Base-by-base conservation (phyloP, 1,284 basidiomycete species). In the Microbotryum saponariae region DNA sequence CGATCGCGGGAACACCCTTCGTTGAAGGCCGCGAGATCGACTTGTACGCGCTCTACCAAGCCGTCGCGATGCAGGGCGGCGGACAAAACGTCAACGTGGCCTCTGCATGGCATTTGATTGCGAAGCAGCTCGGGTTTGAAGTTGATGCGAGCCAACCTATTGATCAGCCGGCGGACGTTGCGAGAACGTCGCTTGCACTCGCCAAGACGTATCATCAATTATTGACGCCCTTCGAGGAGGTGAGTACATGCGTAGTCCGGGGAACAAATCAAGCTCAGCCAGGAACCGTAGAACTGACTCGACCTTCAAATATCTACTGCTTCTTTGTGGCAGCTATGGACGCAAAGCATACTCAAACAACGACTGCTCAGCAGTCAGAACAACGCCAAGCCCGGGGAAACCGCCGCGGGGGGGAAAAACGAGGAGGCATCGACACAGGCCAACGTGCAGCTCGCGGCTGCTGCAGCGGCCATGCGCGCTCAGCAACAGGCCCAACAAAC, bases 11-110 rank as follows among this genome's bases (percentile, higher is more conserved):
- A 8, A 62, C 62, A 10, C 70, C 70, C 14, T 57, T 18, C 45
- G 59, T 69, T 21, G 67, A 72, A 12, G 69, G 64, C 4, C 60
- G 60, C n/a, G 67, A 69, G 52, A 61, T 72, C 51, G 70, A 72
- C 50, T 56, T 72, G 7, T 67, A 68, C 47, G 66, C 63, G 52
- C 62, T 72, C 5, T 72, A 69, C 45, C 66, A 64, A 52, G 58
- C 58, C 27, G 70, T 72, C n/a, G 56, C 60, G 52, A 47, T 61
- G 23, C 14, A 29, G 2, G 70, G 70, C 23, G 68, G 69, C 9
- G 59, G 60, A n/a, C 20, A 52, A 54, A 56, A 72, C 69, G 67
- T 70, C 56, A 64, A 61, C 27, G 50, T 61, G 9, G 46, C 57
- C 23, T 59, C 61, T 18, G 51, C 58, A 0, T 72, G 70, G 70